Percentiles rank a stretch among this genome's conserved stretches.
Evolutionary conservation across 2,329 filamentous ascomycete genomes (phyloP).

Genomic region (Shiraia bambusicola): DNA sequence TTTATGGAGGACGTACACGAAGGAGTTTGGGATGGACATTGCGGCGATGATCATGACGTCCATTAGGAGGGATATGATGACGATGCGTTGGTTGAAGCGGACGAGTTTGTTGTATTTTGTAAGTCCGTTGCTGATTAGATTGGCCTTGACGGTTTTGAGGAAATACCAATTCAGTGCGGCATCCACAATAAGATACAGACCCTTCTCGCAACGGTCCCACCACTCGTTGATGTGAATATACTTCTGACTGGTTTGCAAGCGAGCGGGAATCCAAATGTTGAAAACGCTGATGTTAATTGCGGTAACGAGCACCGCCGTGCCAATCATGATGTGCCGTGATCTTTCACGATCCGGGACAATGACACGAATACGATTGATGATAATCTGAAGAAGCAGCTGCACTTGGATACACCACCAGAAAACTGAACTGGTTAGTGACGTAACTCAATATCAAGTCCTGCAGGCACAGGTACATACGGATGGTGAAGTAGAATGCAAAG

Average conservation of each 20-base stretch:
- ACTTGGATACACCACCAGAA: conserved; percentile 44
- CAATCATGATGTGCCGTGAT: conserved; percentile 40
- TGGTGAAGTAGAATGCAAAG: conserved; percentile 38
- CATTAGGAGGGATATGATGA: conserved; percentile 54
- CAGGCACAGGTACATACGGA: conserved; percentile 17
- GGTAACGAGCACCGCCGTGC: conserved; percentile 42
- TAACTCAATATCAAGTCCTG: no score
- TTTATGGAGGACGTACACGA: conserved; percentile 47
- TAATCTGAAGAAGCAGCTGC: conserved; percentile 44
- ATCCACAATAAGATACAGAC: conserved; percentile 42
- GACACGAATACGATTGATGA: conserved; percentile 45
- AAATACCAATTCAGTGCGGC: conserved; percentile 45
- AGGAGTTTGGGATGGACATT: conserved; percentile 51
- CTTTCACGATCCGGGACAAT: conserved; percentile 37
- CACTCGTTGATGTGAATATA: conserved; percentile 41
- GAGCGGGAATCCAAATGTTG: conserved; percentile 46
- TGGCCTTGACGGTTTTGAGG: conserved; percentile 48
- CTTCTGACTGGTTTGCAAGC: conserved; percentile 32
- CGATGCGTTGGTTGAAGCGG: conserved; percentile 54
- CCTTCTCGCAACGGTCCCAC: conserved; percentile 45
- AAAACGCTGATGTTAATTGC: conserved; percentile 42
- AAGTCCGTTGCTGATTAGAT: conserved; percentile 52
- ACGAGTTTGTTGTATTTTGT: conserved; percentile 55
- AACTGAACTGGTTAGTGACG: conserved; percentile 20
- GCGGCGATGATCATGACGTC: conserved; percentile 52